phyloP scores from a whole-genome alignment of 208 protist species.

The Willaertia magna region DNA sequence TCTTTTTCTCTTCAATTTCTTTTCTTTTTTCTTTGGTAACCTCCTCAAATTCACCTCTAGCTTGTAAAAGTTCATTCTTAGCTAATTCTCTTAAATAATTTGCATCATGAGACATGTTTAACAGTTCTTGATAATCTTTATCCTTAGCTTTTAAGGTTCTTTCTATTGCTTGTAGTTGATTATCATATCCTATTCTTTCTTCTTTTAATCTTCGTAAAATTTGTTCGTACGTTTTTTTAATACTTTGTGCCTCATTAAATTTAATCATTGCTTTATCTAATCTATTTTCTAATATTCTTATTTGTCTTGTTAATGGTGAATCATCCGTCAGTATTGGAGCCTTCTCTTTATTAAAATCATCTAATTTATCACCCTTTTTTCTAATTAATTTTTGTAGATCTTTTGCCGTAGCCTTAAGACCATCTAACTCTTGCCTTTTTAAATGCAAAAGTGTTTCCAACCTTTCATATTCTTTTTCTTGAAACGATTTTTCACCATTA shows the following conservation, averaged over 20 bases:
- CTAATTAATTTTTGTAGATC: conserved; percentile 49
- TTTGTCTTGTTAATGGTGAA: conserved; percentile 47
- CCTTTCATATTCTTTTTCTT: conserved; percentile 52
- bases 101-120: conserved; percentile 60
- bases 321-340: conserved; percentile 41
- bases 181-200: conserved; percentile 51
- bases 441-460: conserved; percentile 60
- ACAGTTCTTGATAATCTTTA: conserved; percentile 63
- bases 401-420: conserved; percentile 55
- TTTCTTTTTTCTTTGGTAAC: conserved; percentile 53
- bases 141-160: conserved; percentile 53
- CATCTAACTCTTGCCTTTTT: conserved; percentile 62
- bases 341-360: conserved; percentile 41
- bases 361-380: conserved; percentile 36
- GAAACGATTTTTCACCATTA: conserved; percentile 48
- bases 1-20: conserved; percentile 50
- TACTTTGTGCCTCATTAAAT: conserved; percentile 56
- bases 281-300: conserved; percentile 66
- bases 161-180: conserved; percentile 45
- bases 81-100: conserved; percentile 42
- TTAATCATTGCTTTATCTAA: conserved; percentile 68
- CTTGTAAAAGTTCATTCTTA: conserved; percentile 35
- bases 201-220: conserved; percentile 51
- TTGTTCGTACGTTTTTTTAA: conserved; percentile 64
- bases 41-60: conserved; percentile 36